Evolutionary conservation across 2,329 filamentous ascomycete genomes (phyloP), one percentile per base, ranked within the genome.

Genomic region (Paramyrothecium roridum): DNA sequence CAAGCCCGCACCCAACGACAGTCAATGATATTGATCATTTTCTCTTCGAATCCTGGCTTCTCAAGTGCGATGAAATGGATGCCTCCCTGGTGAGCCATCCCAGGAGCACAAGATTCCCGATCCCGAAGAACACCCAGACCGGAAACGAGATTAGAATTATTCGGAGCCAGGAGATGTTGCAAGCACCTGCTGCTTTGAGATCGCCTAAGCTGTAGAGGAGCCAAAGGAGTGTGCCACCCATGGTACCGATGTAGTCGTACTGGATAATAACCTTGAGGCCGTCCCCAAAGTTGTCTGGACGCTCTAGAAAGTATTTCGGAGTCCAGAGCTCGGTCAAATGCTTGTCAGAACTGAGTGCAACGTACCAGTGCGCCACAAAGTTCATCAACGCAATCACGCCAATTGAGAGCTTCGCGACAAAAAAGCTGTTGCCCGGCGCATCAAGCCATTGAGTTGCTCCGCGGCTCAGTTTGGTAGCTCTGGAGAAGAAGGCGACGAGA

Each of bases 201-300:
- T 67, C 66, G 8, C 52, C 52, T 7, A 67, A 60, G 10, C 59
- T 55, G 19, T 63, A 65, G 0, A 50, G 59, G 19, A 69, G 34
- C 65, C 67, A 70, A 1, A 65, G 7, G 7, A 64, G 54, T 2
- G 56, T 56, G 0, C 64, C 59, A 0, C 50, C 40, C 8, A 59
- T 61, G 16, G 56, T 56, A 26, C 60, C 60, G 3, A 68, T 50
- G n/a, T 66, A 63, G 19, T 70, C 67, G 26, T 63, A 69, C 51
- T 70, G 67, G 0, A 70, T 56, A 2, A 70, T 50, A 1, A 56
- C 61, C 17, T 59, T 54, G 1, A 68, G 48, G 2, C 58, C 57
- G 1, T 58, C 50, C 0, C 54, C 52, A 2, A 61, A 47, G 13
- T 56, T 48, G 0, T 56, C 46, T 0, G 67, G 66, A 1, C 37